Conservation (phyloP, 2,329 filamentous ascomycete species). For the Colletotrichum tanaceti region DNA sequence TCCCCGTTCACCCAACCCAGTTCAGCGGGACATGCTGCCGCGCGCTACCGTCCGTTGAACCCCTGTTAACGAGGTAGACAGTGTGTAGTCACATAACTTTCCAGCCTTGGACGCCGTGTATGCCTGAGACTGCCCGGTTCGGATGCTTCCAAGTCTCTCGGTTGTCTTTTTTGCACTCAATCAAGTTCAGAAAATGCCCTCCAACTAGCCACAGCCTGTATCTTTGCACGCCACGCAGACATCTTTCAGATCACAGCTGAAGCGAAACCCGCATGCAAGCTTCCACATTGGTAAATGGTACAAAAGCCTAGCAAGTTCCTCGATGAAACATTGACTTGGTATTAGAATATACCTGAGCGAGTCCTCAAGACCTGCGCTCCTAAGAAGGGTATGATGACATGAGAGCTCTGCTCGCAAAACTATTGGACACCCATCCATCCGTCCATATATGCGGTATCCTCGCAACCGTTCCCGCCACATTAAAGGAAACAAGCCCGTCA, state of each 20-base stretch:
- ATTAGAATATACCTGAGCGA: conserved; percentile 33
- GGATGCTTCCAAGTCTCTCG: not conserved
- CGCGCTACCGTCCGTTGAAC: conserved; percentile 19
- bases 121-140: not conserved
- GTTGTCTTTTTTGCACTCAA: not conserved
- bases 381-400: conserved; percentile 19
- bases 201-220: not conserved
- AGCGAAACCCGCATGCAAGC: too few species aligned
- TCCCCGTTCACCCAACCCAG: conserved; percentile 8
- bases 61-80: not conserved
- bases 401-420: conserved; percentile 23
- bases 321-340: not conserved
- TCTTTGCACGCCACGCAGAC: not conserved
- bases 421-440: conserved; percentile 16
- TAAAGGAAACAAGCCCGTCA: conserved; percentile 1
- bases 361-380: conserved; percentile 27
- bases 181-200: not conserved
- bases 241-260: too few species aligned
- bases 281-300: too few species aligned
- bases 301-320: not conserved
- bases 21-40: conserved; percentile 8
- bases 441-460: conserved; percentile 24
- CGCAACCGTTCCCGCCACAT: not conserved
- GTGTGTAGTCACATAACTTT: not conserved
- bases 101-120: not conserved